A percentile compares a stretch with the other conserved stretches of the same genome.
Conservation (phyloP, 495 filamentous ascomycete genomes). For the Tuber melanosporum region DNA sequence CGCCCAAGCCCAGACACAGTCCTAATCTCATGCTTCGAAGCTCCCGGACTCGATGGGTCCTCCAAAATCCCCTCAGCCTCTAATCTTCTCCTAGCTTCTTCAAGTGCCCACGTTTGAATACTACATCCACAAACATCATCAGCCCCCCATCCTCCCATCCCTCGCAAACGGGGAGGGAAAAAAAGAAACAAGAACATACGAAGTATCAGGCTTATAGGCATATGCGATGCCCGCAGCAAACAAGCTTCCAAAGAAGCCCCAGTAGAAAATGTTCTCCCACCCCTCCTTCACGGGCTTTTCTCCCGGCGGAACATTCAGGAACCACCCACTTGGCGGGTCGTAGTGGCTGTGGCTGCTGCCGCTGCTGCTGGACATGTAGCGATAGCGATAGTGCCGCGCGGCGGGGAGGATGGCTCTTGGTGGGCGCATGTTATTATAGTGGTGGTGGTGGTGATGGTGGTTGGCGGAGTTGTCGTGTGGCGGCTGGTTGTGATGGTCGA, state of each 20-base stretch:
- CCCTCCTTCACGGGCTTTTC: constrained; percentile 94
- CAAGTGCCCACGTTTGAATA: constrained; percentile 98
- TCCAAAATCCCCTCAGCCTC: constrained; percentile 78
- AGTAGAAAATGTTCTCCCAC: constrained; percentile 85
- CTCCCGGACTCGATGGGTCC: constrained; percentile 33
- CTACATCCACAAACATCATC: constrained; percentile 48
- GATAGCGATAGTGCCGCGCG: neutral
- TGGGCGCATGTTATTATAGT: neutral
- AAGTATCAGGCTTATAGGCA: constrained; percentile 96
- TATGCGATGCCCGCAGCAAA: constrained; percentile 70
- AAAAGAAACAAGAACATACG: constrained; percentile 59
- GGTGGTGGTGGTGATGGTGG: neutral
- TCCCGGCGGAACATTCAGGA: constrained; percentile 83
- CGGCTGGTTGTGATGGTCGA: neutral
- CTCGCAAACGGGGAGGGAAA: constrained; percentile 3
- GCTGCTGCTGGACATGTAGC: constrained; percentile 1
- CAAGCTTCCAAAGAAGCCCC: constrained; percentile 82
- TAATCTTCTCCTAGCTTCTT: constrained; percentile 87
- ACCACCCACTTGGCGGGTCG: constrained; percentile 84
- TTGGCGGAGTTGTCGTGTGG: neutral
- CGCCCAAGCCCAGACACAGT: neutral
- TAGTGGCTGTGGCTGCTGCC: constrained; percentile 57
- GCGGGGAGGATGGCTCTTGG: neutral
- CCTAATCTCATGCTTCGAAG: constrained; percentile 1
- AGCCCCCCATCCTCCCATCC: neutral